phyloP scores from a whole-genome alignment of 139 green algal genomes.

The Spirogloea muscicola region DNA sequence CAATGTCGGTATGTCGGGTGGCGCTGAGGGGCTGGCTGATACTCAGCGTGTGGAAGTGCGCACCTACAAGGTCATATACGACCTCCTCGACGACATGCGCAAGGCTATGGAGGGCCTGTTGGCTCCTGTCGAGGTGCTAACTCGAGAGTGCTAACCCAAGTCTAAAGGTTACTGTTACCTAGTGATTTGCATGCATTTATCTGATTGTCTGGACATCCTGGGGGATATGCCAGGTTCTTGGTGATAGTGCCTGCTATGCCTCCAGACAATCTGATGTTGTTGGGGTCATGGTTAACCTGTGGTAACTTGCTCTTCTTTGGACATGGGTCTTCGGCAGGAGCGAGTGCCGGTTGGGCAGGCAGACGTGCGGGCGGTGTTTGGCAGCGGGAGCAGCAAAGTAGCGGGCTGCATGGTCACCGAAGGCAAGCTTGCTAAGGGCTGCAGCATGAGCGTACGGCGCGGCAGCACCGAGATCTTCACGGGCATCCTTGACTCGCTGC shows the following conservation, averaged over 20 bases:
- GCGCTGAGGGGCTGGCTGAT: slow-evolving; percentile 24
- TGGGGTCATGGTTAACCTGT: slow-evolving; percentile 22
- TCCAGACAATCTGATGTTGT: slow-evolving; percentile 62
- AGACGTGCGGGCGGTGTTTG: slow-evolving; percentile 80
- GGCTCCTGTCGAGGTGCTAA: slow-evolving; percentile 68
- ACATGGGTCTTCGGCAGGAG: slow-evolving; percentile 81
- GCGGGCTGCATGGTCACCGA: slow-evolving; percentile 74
- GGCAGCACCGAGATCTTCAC: slow-evolving; percentile 59
- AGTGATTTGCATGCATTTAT: neutral
- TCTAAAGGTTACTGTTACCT: neutral
- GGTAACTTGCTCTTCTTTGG: slow-evolving; percentile 93
- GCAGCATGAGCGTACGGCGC: slow-evolving; percentile 47
- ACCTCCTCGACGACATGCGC: slow-evolving; percentile 91
- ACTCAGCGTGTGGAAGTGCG: slow-evolving; percentile 57
- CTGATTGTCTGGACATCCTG: neutral
- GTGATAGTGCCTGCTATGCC: neutral
- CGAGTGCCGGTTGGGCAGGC: slow-evolving; percentile 60
- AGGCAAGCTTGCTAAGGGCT: slow-evolving; percentile 58
- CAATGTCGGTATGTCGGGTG: slow-evolving; percentile 22
- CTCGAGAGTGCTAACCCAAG: neutral
- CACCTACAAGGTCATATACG: slow-evolving; percentile 91
- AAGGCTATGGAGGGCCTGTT: slow-evolving; percentile 94
- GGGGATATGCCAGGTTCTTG: slow-evolving; percentile 34
- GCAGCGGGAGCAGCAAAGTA: slow-evolving; percentile 65
- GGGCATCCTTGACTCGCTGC: slow-evolving; percentile 72